Evolutionary conservation across 331 rosid genomes (phyloP).

Genomic region (Stylosanthes scabra): DNA sequence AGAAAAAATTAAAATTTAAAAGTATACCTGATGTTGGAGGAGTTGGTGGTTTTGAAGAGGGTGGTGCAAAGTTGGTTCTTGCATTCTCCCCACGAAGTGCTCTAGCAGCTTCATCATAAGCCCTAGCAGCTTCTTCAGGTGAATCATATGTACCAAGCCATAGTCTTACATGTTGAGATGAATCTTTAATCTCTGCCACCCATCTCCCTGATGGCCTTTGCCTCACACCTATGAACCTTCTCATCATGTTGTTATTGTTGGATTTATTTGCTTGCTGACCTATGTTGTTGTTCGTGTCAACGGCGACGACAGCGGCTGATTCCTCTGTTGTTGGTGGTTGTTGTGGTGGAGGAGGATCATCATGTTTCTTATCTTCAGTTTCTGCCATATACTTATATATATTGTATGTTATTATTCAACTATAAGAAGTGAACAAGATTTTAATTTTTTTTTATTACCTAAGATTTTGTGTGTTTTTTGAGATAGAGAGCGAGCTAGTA

Average conservation of each 20-base stretch:
- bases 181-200: constrained; percentile 98
- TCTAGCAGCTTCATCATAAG: constrained; percentile 92
- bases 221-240: constrained; percentile 84
- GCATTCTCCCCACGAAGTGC: constrained; percentile 87
- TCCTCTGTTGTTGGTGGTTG: neutral
- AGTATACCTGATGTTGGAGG: too few species aligned
- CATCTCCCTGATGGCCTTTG: constrained; percentile 95
- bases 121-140: constrained; percentile 95
- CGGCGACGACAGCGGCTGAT: too few species aligned
- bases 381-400: constrained; percentile 63
- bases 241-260: constrained; percentile 14
- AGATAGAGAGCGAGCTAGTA: neutral
- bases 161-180: constrained; percentile 81
- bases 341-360: constrained; percentile 20
- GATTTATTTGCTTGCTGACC: constrained; percentile 42
- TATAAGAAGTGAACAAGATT: constrained; percentile 13
- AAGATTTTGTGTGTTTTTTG: constrained; percentile 8
- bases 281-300: neutral
- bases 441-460: constrained; percentile 4
- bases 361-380: constrained; percentile 53
- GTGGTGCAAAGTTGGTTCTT: constrained; percentile 69
- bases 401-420: neutral
- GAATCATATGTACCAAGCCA: constrained; percentile 97
- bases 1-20: too few species aligned
- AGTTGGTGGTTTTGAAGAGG: constrained; percentile 4